Percentiles rank a stretch among this genome's conserved stretches.
phyloP scores from a whole-genome alignment of 75 land plant species.

The Adiantum capillusveneris region DNA sequence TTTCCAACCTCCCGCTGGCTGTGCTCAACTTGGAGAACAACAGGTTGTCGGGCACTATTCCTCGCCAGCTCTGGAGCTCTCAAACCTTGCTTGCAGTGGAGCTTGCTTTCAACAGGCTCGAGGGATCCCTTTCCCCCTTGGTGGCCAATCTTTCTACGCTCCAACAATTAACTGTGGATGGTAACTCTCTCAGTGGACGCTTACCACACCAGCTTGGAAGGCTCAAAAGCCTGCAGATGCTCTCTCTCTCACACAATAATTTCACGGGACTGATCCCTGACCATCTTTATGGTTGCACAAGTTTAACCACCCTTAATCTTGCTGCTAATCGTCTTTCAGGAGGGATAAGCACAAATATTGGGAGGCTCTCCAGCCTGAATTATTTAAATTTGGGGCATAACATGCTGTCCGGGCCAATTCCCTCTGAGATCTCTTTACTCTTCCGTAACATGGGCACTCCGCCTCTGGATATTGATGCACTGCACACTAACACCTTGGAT shows the following conservation, averaged over 20 bases:
- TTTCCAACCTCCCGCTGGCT: conserved; percentile 56
- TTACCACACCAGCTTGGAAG: neutral
- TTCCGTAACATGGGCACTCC: conserved; percentile 23
- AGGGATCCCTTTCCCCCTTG: conserved; percentile 48
- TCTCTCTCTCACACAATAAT: too few relatives aligned
- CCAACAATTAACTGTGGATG: conserved; percentile 36
- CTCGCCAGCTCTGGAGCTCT: conserved; percentile 45
- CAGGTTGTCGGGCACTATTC: conserved; percentile 40
- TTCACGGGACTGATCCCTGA: conserved; percentile 38
- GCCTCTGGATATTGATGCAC: conserved; percentile 8
- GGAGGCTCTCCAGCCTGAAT: conserved; percentile 29
- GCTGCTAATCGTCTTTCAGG: conserved; percentile 51
- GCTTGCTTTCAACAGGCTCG: conserved; percentile 37
- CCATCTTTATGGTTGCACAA: conserved; percentile 17
- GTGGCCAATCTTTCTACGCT: conserved; percentile 41
- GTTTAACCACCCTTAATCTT: conserved; percentile 34
- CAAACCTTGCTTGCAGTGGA: conserved; percentile 20
- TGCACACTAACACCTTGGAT: conserved; percentile 11
- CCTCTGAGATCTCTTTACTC: conserved; percentile 23
- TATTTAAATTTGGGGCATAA: conserved; percentile 48
- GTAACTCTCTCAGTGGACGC: neutral
- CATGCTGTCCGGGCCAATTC: conserved; percentile 39
- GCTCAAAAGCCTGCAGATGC: conserved; percentile 36
- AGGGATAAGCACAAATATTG: conserved; percentile 34
- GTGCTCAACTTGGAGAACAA: conserved; percentile 47